phyloP scores from a whole-genome alignment of 345 rosid genomes.

The Acer campestre region DNA sequence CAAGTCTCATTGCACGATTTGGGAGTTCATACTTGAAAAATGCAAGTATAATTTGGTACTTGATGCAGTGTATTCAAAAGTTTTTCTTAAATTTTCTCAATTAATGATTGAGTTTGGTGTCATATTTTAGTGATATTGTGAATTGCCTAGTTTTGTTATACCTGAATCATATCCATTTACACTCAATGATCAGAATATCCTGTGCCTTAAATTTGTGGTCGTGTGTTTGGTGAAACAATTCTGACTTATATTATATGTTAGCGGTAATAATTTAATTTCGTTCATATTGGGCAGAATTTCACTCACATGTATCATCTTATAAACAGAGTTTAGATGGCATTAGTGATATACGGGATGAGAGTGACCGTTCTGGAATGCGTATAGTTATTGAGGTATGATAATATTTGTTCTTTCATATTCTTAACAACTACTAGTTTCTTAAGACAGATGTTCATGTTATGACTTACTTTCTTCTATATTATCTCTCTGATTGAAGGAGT shows the following conservation, averaged over 20 bases:
- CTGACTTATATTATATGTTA: neutral
- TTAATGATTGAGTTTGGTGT: neutral
- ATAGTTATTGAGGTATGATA: slow-evolving; percentile 81
- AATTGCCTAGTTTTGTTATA: neutral
- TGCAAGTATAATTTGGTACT: neutral
- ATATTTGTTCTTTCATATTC: slow-evolving; percentile 5
- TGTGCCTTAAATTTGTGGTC: neutral
- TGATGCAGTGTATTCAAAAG: neutral
- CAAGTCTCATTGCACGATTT: neutral
- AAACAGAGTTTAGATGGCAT: slow-evolving; percentile 86
- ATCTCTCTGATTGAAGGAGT: neutral
- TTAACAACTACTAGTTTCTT: slow-evolving; percentile 9
- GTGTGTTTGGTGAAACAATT: neutral
- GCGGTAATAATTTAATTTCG: neutral
- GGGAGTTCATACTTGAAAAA: neutral
- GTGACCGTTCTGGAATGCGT: slow-evolving; percentile 96
- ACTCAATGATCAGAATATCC: neutral
- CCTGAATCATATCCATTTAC: neutral
- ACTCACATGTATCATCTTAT: neutral
- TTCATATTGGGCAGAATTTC: neutral
- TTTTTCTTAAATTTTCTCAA: neutral
- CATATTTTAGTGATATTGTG: neutral
- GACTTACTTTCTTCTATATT: neutral
- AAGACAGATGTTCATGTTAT: neutral
- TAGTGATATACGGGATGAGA: slow-evolving; percentile 94